Evolutionary conservation across 345 rosid species (phyloP).

Genomic region (Aquilaria sinensis): DNA sequence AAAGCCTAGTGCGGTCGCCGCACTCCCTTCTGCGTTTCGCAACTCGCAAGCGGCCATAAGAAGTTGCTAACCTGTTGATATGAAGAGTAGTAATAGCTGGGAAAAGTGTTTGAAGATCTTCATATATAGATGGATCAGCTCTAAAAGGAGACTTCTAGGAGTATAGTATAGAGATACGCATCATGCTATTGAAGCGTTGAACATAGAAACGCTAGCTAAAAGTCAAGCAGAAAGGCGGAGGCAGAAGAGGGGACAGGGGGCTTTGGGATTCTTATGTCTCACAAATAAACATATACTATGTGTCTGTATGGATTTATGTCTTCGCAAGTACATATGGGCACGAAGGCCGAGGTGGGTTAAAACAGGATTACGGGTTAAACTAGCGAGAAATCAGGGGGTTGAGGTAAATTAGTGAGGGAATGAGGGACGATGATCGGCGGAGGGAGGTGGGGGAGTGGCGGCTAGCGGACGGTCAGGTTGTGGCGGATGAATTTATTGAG

Average conservation of each 20-base stretch:
- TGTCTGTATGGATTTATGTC: slow-evolving; percentile 7
- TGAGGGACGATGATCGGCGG: background rate
- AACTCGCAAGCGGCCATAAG: slow-evolving; percentile 51
- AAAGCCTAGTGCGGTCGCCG: slow-evolving; percentile 5
- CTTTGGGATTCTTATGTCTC: background rate
- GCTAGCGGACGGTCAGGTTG: slow-evolving; percentile 42
- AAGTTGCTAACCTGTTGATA: slow-evolving; percentile 5
- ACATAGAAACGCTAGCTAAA: too few species aligned
- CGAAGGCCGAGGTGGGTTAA: background rate
- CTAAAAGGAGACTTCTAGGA: background rate
- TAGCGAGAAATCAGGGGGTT: too few species aligned
- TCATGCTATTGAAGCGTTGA: too few species aligned
- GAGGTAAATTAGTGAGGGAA: background rate
- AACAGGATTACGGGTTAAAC: too few species aligned
- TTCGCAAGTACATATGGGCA: slow-evolving; percentile 8
- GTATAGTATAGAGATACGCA: background rate
- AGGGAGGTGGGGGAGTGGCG: slow-evolving; percentile 33
- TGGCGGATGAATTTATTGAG: slow-evolving; percentile 15
- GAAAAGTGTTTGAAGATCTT: background rate
- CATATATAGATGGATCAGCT: too few species aligned
- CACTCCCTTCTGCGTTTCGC: slow-evolving; percentile 17
- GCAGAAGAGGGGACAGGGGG: slow-evolving; percentile 43
- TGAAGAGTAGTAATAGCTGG: background rate
- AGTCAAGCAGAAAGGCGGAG: slow-evolving; percentile 8
- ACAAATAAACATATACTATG: background rate